Base-by-base conservation (phyloP, 2,329 filamentous ascomycete species). In the Colletotrichum musae region DNA sequence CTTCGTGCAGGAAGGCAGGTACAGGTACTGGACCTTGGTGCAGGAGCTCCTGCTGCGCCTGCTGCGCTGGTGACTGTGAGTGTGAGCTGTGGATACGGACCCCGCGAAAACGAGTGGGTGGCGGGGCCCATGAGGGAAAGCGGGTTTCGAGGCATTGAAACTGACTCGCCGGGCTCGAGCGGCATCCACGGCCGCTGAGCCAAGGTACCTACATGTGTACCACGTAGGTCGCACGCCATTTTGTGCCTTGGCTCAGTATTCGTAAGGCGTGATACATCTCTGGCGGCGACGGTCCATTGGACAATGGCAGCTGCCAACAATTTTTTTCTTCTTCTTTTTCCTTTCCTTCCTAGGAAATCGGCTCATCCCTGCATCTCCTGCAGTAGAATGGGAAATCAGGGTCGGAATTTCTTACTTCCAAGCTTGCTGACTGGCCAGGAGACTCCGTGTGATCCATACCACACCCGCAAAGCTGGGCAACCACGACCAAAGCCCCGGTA, bases 71-170 rank as follows among this genome's bases (percentile, higher is more conserved):
- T 12, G n/a, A 21, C 7, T 10, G 32, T 36, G n/a, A 21, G 18
- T 10, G 32, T 36, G 47, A 50, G n/a, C 12, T 50, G 47, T 69
- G 66, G 66, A 69, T 57, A 41, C 50, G 50, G 66, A 69, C 66
- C 62, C 66, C 66, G 66, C 66, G 66, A 69, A 51, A 54, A 10
- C 10, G 7, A 36, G 61, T 69, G 62, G 61, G 66, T 69, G 66
- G 66, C 26, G 62, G 66, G 56, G 61, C 66, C 66, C 36, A 50
- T 64, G 66, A 21, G 59, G 41, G 50, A 51, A 60, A 69, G 62
- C 54, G 61, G 66, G 66, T 65, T 59, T 66, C 36, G 48, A 60
- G 50, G 66, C 66, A 69, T 66, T 69, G 66, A 54, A 59, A 60
- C 56, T 69, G 66, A 69, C 66, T 69, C 66, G 66, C 61, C 56